phyloP scores from a whole-genome alignment of 225 moss, liverwort and hornwort species.

The Straminergon stramineum region DNA sequence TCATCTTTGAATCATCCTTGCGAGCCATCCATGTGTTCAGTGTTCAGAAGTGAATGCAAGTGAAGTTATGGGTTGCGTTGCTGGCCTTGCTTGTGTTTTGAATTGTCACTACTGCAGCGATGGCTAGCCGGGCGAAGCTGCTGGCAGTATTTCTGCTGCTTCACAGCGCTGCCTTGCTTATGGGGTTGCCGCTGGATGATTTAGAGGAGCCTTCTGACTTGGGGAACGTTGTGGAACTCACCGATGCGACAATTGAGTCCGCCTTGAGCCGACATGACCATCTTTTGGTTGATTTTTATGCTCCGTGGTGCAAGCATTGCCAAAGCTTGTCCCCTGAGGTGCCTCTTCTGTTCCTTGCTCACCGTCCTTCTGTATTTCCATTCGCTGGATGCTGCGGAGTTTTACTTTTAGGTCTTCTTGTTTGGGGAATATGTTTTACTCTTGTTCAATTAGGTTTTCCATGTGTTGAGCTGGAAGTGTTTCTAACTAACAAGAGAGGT shows the following conservation, averaged over 20 bases:
- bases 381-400: not conserved
- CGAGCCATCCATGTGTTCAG: not conserved
- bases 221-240: constrained; percentile 42
- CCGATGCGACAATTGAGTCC: constrained; percentile 25
- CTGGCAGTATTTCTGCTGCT: not conserved
- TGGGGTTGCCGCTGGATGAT: constrained; percentile 18
- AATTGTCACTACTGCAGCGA: not conserved
- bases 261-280: constrained; percentile 26
- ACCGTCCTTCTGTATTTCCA: not conserved
- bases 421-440: not conserved
- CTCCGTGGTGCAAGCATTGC: constrained; percentile 52
- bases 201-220: constrained; percentile 23
- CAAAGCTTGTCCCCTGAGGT: constrained; percentile 37
- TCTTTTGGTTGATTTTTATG: constrained; percentile 49
- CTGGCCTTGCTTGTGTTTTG: no score
- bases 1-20: not conserved
- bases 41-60: not conserved
- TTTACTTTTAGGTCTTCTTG: not conserved
- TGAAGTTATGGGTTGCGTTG: not conserved
- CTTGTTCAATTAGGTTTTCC: not conserved
- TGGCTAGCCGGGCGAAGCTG: constrained; percentile 12
- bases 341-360: not conserved
- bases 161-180: not conserved
- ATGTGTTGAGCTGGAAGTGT: not conserved
- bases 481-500: not conserved